Conservation (phyloP, 108 stramenopile genomes). For the Phaeodactylum tricornutum region DNA sequence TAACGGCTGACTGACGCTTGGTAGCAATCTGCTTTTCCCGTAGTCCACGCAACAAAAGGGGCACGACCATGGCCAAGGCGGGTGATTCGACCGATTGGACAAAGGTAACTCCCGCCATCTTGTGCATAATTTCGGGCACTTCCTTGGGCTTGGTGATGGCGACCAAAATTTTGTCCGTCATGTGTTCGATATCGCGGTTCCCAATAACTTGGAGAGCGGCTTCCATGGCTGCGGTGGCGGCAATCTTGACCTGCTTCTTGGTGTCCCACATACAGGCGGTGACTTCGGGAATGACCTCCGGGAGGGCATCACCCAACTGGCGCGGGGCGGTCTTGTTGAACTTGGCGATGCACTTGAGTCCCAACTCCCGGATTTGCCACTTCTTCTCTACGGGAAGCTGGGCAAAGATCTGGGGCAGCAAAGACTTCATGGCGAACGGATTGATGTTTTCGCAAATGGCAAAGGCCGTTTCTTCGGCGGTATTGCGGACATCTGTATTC, state of each 20-base stretch:
- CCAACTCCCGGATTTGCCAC: slow-evolving; percentile 78
- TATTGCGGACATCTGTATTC: slow-evolving; percentile 45
- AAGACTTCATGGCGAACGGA: slow-evolving; percentile 83
- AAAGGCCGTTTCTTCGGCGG: slow-evolving; percentile 57
- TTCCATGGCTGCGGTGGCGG: slow-evolving; percentile 88
- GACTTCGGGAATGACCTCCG: slow-evolving; percentile 88
- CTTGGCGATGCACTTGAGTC: slow-evolving; percentile 62
- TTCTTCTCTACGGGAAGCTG: slow-evolving; percentile 79
- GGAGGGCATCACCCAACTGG: slow-evolving; percentile 79
- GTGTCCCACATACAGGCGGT: slow-evolving; percentile 97
- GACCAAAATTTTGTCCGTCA: slow-evolving; percentile 87
- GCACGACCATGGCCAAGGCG: slow-evolving; percentile 97
- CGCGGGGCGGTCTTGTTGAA: slow-evolving; percentile 69
- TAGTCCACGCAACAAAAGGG: slow-evolving; percentile 94
- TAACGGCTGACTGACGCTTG: slow-evolving; percentile 96
- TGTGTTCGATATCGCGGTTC: slow-evolving; percentile 98
- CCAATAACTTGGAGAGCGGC: slow-evolving; percentile 89
- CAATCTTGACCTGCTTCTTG: slow-evolving; percentile 94
- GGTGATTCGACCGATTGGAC: slow-evolving; percentile 98
- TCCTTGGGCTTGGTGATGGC: slow-evolving; percentile 94
- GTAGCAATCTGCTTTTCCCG: slow-evolving; percentile 85
- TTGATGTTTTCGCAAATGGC: slow-evolving; percentile 74
- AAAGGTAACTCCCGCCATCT: slow-evolving; percentile 93
- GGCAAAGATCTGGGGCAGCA: slow-evolving; percentile 72
- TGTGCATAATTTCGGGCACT: slow-evolving; percentile 94